A percentile compares a stretch with the other conserved stretches of the same genome.
Evolutionary conservation across 1,284 basidiomycete genomes (phyloP).

Genomic region (Fistulina hepatica): DNA sequence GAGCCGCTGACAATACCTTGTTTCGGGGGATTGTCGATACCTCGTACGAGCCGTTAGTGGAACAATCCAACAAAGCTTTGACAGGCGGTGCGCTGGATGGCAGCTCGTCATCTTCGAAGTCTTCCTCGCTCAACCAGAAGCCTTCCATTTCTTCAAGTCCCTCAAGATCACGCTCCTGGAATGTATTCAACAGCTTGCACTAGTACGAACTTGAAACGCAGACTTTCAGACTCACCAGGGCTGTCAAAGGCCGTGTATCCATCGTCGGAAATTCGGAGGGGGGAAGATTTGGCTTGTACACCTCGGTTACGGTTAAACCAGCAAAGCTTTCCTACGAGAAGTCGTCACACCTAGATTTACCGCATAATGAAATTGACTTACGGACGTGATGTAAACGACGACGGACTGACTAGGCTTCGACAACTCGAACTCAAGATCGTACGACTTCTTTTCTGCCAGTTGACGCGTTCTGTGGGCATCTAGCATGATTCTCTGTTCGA

Average conservation of each 20-base stretch:
- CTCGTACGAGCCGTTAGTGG: conserved; percentile 4
- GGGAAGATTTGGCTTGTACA: conserved; percentile 46
- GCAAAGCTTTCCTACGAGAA: conserved; percentile 52
- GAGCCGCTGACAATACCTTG: too few species aligned
- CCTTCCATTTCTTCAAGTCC: not conserved
- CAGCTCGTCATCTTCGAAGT: conserved; percentile 41
- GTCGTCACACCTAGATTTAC: not conserved
- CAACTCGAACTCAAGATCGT: conserved; percentile 44
- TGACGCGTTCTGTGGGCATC: conserved; percentile 43
- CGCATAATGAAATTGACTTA: conserved; percentile 21
- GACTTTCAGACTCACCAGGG: conserved; percentile 30
- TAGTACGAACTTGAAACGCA: too few species aligned
- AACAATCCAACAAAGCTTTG: not conserved
- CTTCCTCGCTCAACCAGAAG: conserved; percentile 37
- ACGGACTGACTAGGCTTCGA: conserved; percentile 68
- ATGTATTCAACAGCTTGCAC: too few species aligned
- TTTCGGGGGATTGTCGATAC: not conserved
- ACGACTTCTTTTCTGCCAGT: conserved; percentile 46
- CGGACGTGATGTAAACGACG: conserved; percentile 51
- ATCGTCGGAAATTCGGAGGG: conserved; percentile 48
- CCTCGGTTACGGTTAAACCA: conserved; percentile 40
- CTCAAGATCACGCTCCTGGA: not conserved
- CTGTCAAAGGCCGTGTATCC: conserved; percentile 58
- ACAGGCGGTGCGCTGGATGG: not conserved
- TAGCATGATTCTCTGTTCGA: conserved; percentile 7